A percentile compares a stretch with the other conserved stretches of the same genome.
phyloP scores from a whole-genome alignment of 495 filamentous ascomycete species.

The Podospora anserina region DNA sequence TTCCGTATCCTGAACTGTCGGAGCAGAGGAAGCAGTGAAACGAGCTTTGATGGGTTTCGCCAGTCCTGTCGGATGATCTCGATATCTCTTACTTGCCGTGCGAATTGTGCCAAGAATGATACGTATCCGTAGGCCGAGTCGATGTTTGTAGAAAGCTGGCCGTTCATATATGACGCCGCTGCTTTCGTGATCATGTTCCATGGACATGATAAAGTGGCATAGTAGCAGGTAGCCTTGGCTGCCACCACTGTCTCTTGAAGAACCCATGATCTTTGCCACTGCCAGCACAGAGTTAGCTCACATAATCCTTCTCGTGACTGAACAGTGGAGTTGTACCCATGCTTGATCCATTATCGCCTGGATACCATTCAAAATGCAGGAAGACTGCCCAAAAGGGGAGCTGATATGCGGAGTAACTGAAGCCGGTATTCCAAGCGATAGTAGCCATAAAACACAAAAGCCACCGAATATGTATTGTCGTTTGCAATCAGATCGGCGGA shows the following conservation, averaged over 20 bases:
- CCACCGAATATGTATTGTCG: conserved; percentile 21
- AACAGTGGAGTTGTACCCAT: background rate
- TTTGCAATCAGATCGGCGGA: conserved; percentile 6
- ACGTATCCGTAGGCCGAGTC: conserved; percentile 17
- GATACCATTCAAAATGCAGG: conserved; percentile 18
- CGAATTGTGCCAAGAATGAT: conserved; percentile 12
- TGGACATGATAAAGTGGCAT: conserved; percentile 16
- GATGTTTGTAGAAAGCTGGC: conserved; percentile 8
- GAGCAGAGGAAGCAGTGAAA: conserved; percentile 20
- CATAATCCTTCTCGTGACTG: background rate
- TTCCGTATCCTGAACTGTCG: conserved; percentile 20
- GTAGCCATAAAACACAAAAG: conserved; percentile 19
- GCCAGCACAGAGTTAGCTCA: background rate
- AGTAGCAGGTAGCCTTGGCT: conserved; percentile 12
- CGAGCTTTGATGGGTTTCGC: conserved; percentile 6
- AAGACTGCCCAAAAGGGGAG: conserved; percentile 15
- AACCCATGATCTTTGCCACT: conserved; percentile 21
- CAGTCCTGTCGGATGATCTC: conserved; percentile 18
- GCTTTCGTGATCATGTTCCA: conserved; percentile 20
- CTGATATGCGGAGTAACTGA: conserved; percentile 17
- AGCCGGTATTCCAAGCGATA: conserved; percentile 12
- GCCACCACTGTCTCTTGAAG: conserved; percentile 21
- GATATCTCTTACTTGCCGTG: conserved; percentile 20
- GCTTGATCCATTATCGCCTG: conserved; percentile 17
- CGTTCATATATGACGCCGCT: conserved; percentile 14